These are phyloP conservation scores for Jamesozyma spencerorum DNA, from an alignment of 805 yeast genomes.

Conservation along the genomic window DNA sequence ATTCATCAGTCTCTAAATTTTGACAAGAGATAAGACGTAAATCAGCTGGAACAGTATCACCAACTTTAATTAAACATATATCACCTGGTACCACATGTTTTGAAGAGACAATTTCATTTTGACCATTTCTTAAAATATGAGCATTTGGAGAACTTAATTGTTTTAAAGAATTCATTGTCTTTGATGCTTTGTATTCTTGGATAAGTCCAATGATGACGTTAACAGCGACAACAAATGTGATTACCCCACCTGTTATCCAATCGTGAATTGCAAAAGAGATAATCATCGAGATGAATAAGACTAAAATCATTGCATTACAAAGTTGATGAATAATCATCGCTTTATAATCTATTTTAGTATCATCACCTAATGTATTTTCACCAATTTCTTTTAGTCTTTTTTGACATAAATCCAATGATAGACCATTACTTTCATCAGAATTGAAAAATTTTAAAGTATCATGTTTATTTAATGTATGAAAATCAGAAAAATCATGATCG, in stretches of 20 bases:
- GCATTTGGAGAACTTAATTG: slow-evolving; percentile 92
- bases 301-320: slow-evolving; percentile 83
- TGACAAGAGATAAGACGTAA: slow-evolving; percentile 66
- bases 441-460: slow-evolving; percentile 53
- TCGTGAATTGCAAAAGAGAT: slow-evolving; percentile 86
- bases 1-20: slow-evolving; percentile 81
- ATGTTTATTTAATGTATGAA: slow-evolving; percentile 47
- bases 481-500: slow-evolving; percentile 29
- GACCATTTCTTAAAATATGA: slow-evolving; percentile 72
- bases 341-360: slow-evolving; percentile 56
- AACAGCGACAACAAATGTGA: slow-evolving; percentile 78
- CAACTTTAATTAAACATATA: slow-evolving; percentile 76
- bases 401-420: slow-evolving; percentile 56
- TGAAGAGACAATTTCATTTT: slow-evolving; percentile 67
- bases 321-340: slow-evolving; percentile 75
- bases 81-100: slow-evolving; percentile 92
- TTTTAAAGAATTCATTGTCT: slow-evolving; percentile 85
- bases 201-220: slow-evolving; percentile 94
- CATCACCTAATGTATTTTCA: slow-evolving; percentile 70
- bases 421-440: slow-evolving; percentile 53
- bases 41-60: slow-evolving; percentile 96
- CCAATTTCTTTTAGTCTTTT: slow-evolving; percentile 68
- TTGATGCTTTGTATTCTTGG: slow-evolving; percentile 92
- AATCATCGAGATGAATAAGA: slow-evolving; percentile 80
- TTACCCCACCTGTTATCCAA: slow-evolving; percentile 86